Base-by-base conservation (phyloP, 1,139 yeast species). In the Yamadazyma atmosphaerica region DNA sequence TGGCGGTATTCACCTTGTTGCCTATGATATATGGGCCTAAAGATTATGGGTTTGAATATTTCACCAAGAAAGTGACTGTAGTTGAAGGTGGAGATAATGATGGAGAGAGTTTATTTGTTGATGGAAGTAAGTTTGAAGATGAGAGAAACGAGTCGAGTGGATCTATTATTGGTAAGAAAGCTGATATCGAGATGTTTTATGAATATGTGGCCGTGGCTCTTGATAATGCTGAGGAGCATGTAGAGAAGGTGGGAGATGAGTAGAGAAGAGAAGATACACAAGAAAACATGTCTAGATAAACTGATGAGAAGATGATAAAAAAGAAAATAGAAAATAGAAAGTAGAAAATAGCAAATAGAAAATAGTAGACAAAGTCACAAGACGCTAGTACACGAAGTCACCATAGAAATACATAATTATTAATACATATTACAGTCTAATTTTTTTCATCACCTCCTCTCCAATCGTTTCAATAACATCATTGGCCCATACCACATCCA, bases 1-100 rank as follows among this genome's bases (percentile, higher is more conserved):
- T 86, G 33, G 87, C 95, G 0, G 66, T 86, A 3, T 80, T 75
- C 37, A 77, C 78, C 0, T 54, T 85, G 18, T 56, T 85, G 32
- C 79, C 83, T 3, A 37, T 63, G 27, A 50, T 74, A 22, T 63
- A 65, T 29, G 60, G 63, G 11, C 46, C 51, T 24, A 55, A 60
- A 50, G 43, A 50, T n/a, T 51, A 63, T 30, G 48, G 55, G 10
- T 70, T 63, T 42, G 57, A 44, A 24, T 41, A 32, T 13, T 36
- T 58, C n/a, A 56, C 58, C 38, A 54, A 62, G 31, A 48, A 49
- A 25, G 41, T 70, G 16, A 37, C 43, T 2, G 65, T 67, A 8
- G 50, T 55, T 9, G 51, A 49, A 42, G 45, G 56, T 2, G 75
- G 74, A 0, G 64, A 55, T 13, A 51, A 51, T 6, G 56, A 52